Evolutionary conservation across 169 alveolate genomes (phyloP).

Genomic region (Theileria annulata): DNA sequence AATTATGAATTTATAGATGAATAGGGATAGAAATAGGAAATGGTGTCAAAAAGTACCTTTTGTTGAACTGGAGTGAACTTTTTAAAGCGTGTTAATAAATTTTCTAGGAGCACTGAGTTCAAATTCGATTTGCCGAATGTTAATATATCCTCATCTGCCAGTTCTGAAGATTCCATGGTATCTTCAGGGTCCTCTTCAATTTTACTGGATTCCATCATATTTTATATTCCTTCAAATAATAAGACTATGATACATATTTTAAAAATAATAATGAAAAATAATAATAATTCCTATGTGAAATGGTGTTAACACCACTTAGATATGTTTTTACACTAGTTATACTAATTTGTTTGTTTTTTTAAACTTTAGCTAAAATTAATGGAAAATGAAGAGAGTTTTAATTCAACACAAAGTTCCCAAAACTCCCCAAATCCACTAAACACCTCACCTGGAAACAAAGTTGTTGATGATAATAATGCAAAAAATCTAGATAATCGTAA

Average conservation of each 20-base stretch:
- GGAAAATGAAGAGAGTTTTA: not conserved
- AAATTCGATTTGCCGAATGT: constrained; percentile 36
- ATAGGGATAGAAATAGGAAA: not conserved
- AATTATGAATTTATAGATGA: not conserved
- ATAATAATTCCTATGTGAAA: not conserved
- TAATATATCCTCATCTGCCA: constrained; percentile 31
- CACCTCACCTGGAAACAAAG: not conserved
- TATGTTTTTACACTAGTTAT: too few species aligned
- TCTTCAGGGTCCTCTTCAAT: constrained; percentile 27
- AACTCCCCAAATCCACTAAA: not conserved
- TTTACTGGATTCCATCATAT: not conserved
- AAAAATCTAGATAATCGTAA: not conserved
- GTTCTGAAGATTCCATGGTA: constrained; percentile 4
- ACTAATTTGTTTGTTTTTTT: not conserved
- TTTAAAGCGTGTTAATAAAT: constrained; percentile 13
- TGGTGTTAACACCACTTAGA: not conserved
- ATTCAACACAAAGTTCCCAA: not conserved
- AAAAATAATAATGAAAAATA: too few species aligned
- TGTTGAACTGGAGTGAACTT: constrained; percentile 54
- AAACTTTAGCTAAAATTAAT: not conserved
- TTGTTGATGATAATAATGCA: not conserved
- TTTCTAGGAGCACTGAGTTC: constrained; percentile 50
- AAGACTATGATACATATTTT: not conserved
- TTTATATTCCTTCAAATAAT: not conserved
- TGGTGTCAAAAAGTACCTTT: constrained; percentile 35